A percentile compares a stretch with the other conserved stretches of the same genome.
phyloP scores from a whole-genome alignment of 2,329 filamentous ascomycete species.

The Calonectria hawksworthii region DNA sequence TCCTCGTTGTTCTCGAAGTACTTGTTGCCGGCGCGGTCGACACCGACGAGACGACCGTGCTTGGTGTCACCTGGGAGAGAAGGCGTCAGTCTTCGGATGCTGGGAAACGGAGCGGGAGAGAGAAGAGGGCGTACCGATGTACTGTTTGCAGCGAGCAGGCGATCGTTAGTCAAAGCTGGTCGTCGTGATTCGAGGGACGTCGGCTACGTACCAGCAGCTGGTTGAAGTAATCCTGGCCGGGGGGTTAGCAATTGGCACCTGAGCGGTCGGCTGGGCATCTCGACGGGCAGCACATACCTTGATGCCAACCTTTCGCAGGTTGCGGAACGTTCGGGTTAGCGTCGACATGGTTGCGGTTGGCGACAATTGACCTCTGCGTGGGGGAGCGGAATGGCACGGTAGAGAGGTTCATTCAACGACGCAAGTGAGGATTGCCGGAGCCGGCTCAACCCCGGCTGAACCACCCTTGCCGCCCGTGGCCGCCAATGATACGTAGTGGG shows the following conservation, averaged over 20 bases:
- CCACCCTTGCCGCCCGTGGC: conserved; percentile 20
- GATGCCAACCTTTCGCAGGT: conserved; percentile 88
- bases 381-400: conserved; percentile 24
- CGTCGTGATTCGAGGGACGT: conserved; percentile 37
- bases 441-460: conserved; percentile 50
- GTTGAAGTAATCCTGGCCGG: conserved; percentile 83
- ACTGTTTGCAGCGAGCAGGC: conserved; percentile 55
- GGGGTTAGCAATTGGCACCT: conserved; percentile 34
- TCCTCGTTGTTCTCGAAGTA: conserved; percentile 97
- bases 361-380: conserved; percentile 46
- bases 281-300: conserved; percentile 71
- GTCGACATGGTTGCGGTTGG: conserved; percentile 83
- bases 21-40: conserved; percentile 95
- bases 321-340: conserved; percentile 85
- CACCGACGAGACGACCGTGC: conserved; percentile 86
- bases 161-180: conserved; percentile 42
- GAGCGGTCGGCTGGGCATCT: not conserved
- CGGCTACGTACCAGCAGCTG: conserved; percentile 86
- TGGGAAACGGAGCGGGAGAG: not conserved
- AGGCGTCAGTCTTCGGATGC: conserved; percentile 14
- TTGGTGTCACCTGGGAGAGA: conserved; percentile 89
- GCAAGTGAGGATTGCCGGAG: conserved; percentile 40
- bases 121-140: conserved; percentile 64
- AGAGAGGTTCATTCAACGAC: conserved; percentile 30
- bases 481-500: conserved; percentile 38